Conservation (phyloP, 164 flowering plant genomes). For the Piper longum region DNA sequence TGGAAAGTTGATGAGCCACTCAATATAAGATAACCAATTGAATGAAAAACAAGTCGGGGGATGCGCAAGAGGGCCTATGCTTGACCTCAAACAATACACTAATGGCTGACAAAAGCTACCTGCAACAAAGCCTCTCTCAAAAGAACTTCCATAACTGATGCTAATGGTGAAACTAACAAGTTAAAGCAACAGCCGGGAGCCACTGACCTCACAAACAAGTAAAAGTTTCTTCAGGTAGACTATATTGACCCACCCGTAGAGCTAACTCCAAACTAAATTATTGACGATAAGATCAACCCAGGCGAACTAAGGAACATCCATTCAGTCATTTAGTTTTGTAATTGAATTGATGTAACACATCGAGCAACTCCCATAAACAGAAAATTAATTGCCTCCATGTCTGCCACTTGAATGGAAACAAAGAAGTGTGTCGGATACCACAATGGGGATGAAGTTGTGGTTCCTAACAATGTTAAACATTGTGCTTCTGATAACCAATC, state of each 20-base stretch:
- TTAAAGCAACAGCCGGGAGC: not conserved
- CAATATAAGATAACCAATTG: constrained; percentile 10
- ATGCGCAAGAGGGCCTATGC: constrained; percentile 5
- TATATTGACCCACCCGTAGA: not conserved
- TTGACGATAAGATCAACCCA: not conserved
- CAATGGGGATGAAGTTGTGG: not conserved
- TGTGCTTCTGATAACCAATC: not conserved
- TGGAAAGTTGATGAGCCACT: constrained; percentile 34
- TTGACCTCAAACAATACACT: constrained; percentile 8
- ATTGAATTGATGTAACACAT: not conserved
- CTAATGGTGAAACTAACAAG: too few species aligned
- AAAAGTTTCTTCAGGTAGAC: not conserved
- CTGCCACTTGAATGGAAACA: not conserved
- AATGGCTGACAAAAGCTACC: constrained; percentile 1
- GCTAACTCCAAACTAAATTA: not conserved
- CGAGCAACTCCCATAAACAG: not conserved
- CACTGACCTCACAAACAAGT: not conserved
- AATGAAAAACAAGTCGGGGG: constrained; percentile 1
- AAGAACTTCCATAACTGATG: not conserved
- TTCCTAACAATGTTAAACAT: not conserved
- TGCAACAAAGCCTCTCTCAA: constrained; percentile 11
- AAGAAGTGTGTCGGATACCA: not conserved
- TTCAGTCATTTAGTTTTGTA: not conserved
- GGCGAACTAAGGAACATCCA: not conserved
- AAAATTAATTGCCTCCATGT: constrained; percentile 2